Conservation (phyloP, 768 basidiomycete species). For the Lentinula guzmanii region DNA sequence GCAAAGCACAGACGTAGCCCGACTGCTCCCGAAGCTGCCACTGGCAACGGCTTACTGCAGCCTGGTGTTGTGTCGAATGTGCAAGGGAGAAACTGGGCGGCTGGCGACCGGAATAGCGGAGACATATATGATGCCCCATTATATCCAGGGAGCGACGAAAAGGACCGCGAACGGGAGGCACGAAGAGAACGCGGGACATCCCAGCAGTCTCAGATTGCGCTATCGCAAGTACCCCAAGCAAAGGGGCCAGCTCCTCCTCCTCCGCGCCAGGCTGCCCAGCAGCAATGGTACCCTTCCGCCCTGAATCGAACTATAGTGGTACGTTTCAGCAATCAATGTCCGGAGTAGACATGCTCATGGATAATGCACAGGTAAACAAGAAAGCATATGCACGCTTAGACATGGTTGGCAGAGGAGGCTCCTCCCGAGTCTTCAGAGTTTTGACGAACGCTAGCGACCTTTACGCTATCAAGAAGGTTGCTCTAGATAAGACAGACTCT, state of each 20-base stretch:
- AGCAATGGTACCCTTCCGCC: constrained; percentile 11
- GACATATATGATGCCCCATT: constrained; percentile 18
- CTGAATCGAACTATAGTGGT: constrained; percentile 30
- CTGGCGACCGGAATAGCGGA: constrained; percentile 34
- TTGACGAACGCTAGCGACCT: constrained; percentile 70
- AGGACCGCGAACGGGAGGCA: constrained; percentile 1
- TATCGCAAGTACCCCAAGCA: constrained; percentile 19
- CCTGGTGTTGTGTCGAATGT: constrained; percentile 13
- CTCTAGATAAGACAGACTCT: constrained; percentile 80
- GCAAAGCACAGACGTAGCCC: constrained; percentile 60
- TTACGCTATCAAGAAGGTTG: constrained; percentile 89
- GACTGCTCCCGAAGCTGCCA: constrained; percentile 56
- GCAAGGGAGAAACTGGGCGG: constrained; percentile 38
- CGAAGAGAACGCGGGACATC: constrained; percentile 1
- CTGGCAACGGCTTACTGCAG: constrained; percentile 31
- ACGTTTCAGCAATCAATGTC: constrained; percentile 11
- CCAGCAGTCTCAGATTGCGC: constrained; percentile 22
- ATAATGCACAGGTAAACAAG: constrained; percentile 59
- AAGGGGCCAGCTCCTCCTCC: not conserved
- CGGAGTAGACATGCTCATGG: not conserved
- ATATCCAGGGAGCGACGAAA: not conserved
- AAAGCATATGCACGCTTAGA: constrained; percentile 80
- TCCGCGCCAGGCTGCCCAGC: constrained; percentile 15
- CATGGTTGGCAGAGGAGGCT: constrained; percentile 89
- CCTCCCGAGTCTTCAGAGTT: constrained; percentile 93